Evolutionary conservation across 768 basidiomycete genomes (phyloP).

Genomic region (Scleroderma citrinum): DNA sequence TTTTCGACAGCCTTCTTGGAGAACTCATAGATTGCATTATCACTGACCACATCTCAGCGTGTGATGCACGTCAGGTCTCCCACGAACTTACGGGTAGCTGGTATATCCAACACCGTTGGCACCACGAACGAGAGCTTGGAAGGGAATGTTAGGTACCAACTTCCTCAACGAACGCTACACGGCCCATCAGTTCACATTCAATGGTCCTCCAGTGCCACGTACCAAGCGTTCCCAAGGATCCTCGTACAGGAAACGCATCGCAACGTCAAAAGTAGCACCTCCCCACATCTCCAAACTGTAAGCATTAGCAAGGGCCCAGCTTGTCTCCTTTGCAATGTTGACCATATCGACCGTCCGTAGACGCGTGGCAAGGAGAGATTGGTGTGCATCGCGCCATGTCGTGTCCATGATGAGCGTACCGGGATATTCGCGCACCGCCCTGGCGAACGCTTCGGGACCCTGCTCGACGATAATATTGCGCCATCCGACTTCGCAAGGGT

Average conservation of each 20-base stretch:
- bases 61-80: background rate
- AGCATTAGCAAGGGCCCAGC: slow-evolving; percentile 89
- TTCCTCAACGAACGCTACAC: slow-evolving; percentile 81
- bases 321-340: slow-evolving; percentile 97
- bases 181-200: background rate
- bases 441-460: slow-evolving; percentile 97
- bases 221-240: slow-evolving; percentile 99
- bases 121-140: slow-evolving; percentile 97
- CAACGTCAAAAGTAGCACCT: slow-evolving; percentile 97
- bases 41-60: slow-evolving; percentile 39
- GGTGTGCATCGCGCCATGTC: slow-evolving; percentile 99
- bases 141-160: slow-evolving; percentile 96
- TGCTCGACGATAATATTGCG: slow-evolving; percentile 97
- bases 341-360: slow-evolving; percentile 95
- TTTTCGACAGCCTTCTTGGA: slow-evolving; percentile 99
- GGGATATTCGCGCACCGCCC: slow-evolving; percentile 93
- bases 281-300: slow-evolving; percentile 99
- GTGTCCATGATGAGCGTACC: slow-evolving; percentile 97
- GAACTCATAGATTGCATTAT: slow-evolving; percentile 99
- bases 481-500: slow-evolving; percentile 89
- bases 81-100: slow-evolving; percentile 77
- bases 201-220: slow-evolving; percentile 21
- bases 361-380: slow-evolving; percentile 94
- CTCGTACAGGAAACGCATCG: slow-evolving; percentile 99
- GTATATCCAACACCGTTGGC: slow-evolving; percentile 99